phyloP scores from a whole-genome alignment of 257 asterid genomes.

The Fraxinus quadrangulata region DNA sequence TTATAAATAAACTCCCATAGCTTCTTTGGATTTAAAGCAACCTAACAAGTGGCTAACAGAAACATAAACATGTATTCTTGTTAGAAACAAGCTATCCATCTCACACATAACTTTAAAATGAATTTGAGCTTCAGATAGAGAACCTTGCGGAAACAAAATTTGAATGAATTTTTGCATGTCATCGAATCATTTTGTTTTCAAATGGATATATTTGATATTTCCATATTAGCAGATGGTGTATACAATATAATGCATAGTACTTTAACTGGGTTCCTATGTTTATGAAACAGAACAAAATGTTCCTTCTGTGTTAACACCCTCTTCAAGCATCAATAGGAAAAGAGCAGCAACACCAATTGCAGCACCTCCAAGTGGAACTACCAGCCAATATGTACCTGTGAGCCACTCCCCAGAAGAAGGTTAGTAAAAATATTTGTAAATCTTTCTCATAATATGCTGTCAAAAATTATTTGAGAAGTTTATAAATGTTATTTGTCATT shows the following conservation, averaged over 20 bases:
- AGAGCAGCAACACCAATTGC: slow-evolving; percentile 50
- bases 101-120: slow-evolving; percentile 6
- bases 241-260: slow-evolving; percentile 13
- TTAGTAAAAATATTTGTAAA: slow-evolving; percentile 27
- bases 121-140: neutral
- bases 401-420: slow-evolving; percentile 63
- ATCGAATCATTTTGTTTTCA: neutral
- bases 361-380: slow-evolving; percentile 42
- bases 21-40: neutral
- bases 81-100: neutral
- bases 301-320: slow-evolving; percentile 49
- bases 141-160: slow-evolving; percentile 12
- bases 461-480: neutral
- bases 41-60: neutral
- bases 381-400: slow-evolving; percentile 35
- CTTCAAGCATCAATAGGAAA: slow-evolving; percentile 43
- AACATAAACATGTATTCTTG: neutral
- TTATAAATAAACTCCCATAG: neutral
- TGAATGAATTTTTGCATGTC: neutral
- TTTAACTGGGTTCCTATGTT: slow-evolving; percentile 2
- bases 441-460: slow-evolving; percentile 18
- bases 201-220: neutral
- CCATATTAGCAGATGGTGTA: neutral
- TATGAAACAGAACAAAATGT: slow-evolving; percentile 48
- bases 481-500: slow-evolving; percentile 23